Percentiles rank a stretch among this genome's conserved stretches.
Conservation (phyloP, 75 land plant species). For the Pinus tabuliformis region DNA sequence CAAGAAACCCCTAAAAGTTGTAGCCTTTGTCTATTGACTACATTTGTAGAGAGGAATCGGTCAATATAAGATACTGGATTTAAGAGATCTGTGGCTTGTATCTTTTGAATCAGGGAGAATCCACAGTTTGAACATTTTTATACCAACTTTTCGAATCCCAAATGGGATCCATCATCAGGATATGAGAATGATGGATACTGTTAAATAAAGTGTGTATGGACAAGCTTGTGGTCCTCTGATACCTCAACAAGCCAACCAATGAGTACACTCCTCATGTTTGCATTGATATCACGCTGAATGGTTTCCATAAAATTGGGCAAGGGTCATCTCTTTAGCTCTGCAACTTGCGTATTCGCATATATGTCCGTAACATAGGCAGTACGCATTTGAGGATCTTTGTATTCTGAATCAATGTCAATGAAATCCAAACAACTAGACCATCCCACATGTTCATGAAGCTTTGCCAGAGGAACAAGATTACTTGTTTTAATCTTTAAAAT, state of each 20-base stretch:
- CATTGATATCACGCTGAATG: conserved; percentile 22
- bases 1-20: conserved; percentile 82
- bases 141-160: too few relatives aligned
- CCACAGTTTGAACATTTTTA: too few relatives aligned
- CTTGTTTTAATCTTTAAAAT: conserved; percentile 14
- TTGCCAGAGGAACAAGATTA: neutral
- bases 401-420: conserved; percentile 56
- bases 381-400: conserved; percentile 69
- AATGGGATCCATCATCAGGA: too few relatives aligned
- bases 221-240: conserved; percentile 83
- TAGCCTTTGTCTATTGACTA: conserved; percentile 55
- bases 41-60: conserved; percentile 67
- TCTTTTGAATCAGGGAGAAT: too few relatives aligned
- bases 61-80: conserved; percentile 68
- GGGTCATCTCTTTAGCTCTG: conserved; percentile 37
- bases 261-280: conserved; percentile 20
- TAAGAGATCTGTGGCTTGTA: too few relatives aligned
- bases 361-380: conserved; percentile 76
- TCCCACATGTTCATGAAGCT: neutral
- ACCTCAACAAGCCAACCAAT: conserved; percentile 30
- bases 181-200: too few relatives aligned
- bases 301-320: conserved; percentile 17
- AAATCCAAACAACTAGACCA: conserved; percentile 9
- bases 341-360: conserved; percentile 38
- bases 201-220: conserved; percentile 81